Percentiles rank a stretch among this genome's conserved stretches.
Evolutionary conservation across 2,329 filamentous ascomycete species (phyloP).

Genomic region (Colletotrichum sublineola): DNA sequence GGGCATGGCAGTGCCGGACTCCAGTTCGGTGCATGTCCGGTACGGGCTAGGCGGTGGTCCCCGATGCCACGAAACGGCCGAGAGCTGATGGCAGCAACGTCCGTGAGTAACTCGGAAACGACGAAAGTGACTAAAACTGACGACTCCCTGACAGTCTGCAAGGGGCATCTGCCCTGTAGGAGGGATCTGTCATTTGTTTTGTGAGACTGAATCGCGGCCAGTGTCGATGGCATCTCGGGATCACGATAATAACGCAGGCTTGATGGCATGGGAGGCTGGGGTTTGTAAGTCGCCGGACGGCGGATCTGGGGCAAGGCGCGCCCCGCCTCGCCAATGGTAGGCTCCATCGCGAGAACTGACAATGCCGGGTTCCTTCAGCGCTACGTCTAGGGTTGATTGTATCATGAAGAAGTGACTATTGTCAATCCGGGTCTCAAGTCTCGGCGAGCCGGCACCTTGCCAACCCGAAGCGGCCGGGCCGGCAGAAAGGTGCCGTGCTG

Average conservation of each 20-base stretch:
- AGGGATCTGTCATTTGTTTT: background rate
- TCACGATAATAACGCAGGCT: background rate
- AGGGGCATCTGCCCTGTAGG: background rate
- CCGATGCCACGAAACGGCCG: background rate
- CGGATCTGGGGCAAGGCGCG: constrained; percentile 23
- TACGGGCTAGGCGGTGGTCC: constrained; percentile 15
- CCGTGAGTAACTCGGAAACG: constrained; percentile 20
- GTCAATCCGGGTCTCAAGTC: constrained; percentile 14
- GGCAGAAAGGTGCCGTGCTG: background rate
- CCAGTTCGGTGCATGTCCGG: constrained; percentile 25
- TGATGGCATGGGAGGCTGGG: background rate
- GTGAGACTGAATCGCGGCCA: background rate
- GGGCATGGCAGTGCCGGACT: constrained; percentile 3
- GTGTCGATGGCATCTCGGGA: constrained; percentile 3
- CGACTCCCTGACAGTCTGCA: background rate
- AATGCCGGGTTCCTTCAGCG: constrained; percentile 6
- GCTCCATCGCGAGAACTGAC: constrained; percentile 19
- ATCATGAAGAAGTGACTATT: constrained; percentile 6
- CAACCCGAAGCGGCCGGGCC: background rate
- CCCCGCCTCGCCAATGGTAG: background rate
- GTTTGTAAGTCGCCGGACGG: constrained; percentile 13
- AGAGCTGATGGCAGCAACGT: constrained; percentile 21
- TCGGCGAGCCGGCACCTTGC: background rate
- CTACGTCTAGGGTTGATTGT: constrained; percentile 1
- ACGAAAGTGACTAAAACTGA: constrained; percentile 14